Percentiles rank a stretch among this genome's conserved stretches.
Evolutionary conservation across 2,329 filamentous ascomycete species (phyloP).

Genomic region (Colletotrichum melonis): DNA sequence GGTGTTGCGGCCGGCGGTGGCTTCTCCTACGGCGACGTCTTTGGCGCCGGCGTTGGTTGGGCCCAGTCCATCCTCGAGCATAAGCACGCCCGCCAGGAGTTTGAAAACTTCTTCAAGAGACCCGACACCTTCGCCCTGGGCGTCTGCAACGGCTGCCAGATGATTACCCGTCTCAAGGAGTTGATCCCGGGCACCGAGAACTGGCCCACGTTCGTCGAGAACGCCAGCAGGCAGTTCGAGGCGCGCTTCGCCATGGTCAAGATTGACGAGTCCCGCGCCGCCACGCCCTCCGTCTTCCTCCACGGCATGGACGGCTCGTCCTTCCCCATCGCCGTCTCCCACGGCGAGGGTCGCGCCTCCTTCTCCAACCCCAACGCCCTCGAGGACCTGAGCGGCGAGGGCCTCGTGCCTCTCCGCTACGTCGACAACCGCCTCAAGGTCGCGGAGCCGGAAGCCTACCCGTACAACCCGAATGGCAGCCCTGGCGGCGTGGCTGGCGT

Average conservation of each 20-base stretch:
- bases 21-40: constrained; percentile 88
- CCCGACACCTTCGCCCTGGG: constrained; percentile 92
- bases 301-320: constrained; percentile 86
- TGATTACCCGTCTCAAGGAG: constrained; percentile 82
- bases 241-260: constrained; percentile 88
- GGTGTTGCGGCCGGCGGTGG: constrained; percentile 96
- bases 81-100: constrained; percentile 78
- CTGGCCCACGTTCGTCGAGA: constrained; percentile 91
- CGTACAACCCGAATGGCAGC: constrained; percentile 89
- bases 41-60: constrained; percentile 97
- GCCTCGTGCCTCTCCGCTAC: constrained; percentile 83
- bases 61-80: constrained; percentile 93
- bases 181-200: constrained; percentile 85
- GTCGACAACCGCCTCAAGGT: constrained; percentile 79
- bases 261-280: constrained; percentile 61
- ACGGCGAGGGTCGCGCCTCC: constrained; percentile 88
- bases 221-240: constrained; percentile 90
- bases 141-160: constrained; percentile 98
- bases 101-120: constrained; percentile 86
- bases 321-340: constrained; percentile 88
- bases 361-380: constrained; percentile 68
- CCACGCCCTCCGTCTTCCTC: constrained; percentile 82
- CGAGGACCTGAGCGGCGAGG: constrained; percentile 69
- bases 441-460: constrained; percentile 82
- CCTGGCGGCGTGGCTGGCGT: constrained; percentile 85